phyloP scores from a whole-genome alignment of 208 protist genomes.

The Leishmania major region DNA sequence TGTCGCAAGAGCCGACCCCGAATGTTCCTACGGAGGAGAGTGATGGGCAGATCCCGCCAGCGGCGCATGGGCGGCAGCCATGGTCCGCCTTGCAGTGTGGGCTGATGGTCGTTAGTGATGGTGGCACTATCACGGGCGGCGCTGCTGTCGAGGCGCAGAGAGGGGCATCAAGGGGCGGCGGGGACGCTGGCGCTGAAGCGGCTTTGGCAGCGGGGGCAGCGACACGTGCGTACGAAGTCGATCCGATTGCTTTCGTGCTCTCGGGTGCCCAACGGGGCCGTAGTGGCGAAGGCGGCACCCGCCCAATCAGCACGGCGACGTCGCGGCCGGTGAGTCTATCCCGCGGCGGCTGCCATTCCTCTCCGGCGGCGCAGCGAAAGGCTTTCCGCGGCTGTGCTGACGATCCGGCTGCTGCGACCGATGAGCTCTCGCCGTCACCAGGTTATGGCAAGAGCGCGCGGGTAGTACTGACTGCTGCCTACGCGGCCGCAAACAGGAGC shows the following conservation, averaged over 20 bases:
- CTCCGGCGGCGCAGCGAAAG: background rate
- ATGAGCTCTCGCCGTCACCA: background rate
- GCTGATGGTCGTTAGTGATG: background rate
- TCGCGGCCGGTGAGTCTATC: background rate
- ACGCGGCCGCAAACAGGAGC: conserved; percentile 8
- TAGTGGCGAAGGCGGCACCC: background rate
- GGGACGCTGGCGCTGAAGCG: background rate
- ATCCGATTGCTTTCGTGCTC: conserved; percentile 21
- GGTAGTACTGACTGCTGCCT: background rate
- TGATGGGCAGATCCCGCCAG: background rate
- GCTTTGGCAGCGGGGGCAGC: background rate
- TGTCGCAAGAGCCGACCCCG: background rate
- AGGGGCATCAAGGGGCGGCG: too few relatives aligned
- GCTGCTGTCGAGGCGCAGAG: background rate
- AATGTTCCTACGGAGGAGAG: conserved; percentile 1
- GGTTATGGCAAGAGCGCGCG: background rate
- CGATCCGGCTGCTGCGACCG: background rate
- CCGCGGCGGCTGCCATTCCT: background rate
- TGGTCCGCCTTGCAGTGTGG: background rate
- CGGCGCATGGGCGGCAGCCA: background rate
- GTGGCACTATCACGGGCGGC: background rate
- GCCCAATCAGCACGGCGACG: background rate
- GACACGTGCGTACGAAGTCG: background rate
- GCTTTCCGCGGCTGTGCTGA: background rate
- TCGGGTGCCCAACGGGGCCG: background rate